These are phyloP conservation scores for Fusarium sp. DNA, from an alignment of 2,329 filamentous ascomycete species.

Conservation along the genomic window DNA sequence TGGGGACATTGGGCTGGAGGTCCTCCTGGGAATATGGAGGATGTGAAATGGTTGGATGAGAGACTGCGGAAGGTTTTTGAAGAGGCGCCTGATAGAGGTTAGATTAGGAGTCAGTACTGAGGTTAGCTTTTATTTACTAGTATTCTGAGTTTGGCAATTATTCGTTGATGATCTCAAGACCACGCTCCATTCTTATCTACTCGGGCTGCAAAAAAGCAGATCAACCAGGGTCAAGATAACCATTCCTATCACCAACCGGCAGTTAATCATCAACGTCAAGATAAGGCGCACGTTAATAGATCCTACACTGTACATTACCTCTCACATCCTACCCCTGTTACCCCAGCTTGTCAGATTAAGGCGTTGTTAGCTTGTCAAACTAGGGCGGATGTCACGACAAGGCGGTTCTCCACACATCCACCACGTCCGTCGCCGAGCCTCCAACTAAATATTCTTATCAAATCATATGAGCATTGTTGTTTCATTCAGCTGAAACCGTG, in stretches of 20 bases:
- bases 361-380: constrained; percentile 34
- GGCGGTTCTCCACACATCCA: constrained; percentile 38
- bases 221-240: no score
- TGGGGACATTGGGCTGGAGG: constrained; percentile 71
- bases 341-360: constrained; percentile 39
- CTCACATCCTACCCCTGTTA: constrained; percentile 1
- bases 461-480: constrained; percentile 21
- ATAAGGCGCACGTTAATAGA: constrained; percentile 11
- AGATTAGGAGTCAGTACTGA: not conserved
- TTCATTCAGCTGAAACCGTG: constrained; percentile 5
- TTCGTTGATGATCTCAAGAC: no score
- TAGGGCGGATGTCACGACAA: constrained; percentile 42
- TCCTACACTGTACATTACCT: no score
- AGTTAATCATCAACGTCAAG: not conserved
- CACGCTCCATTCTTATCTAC: no score
- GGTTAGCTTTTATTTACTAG: no score
- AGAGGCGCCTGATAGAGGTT: constrained; percentile 4
- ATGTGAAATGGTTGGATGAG: constrained; percentile 78
- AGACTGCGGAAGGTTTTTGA: constrained; percentile 37
- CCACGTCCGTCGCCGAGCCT: constrained; percentile 6
- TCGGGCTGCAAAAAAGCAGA: no score
- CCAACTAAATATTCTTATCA: not conserved
- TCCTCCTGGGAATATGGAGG: constrained; percentile 77
- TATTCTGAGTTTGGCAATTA: no score
- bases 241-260: not conserved